phyloP scores from a whole-genome alignment of 2,329 filamentous ascomycete genomes.

The Gnomoniopsis sp. region DNA sequence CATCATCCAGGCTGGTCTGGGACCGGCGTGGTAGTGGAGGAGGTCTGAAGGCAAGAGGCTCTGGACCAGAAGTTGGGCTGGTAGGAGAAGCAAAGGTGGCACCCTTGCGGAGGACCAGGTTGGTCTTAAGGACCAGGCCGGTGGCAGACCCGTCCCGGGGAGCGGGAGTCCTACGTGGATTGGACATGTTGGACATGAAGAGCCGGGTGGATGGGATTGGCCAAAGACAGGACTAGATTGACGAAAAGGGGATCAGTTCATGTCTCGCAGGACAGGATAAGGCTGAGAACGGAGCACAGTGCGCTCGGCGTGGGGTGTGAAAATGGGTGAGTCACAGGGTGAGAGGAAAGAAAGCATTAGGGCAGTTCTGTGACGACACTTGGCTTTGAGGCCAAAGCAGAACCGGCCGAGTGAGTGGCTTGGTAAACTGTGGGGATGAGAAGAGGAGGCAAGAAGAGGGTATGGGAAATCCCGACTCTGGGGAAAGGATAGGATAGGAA shows the following conservation, averaged over 20 bases:
- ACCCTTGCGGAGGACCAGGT: constrained; percentile 64
- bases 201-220: constrained; percentile 20
- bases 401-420: constrained; percentile 12
- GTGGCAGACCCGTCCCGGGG: constrained; percentile 37
- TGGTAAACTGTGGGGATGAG: constrained; percentile 2
- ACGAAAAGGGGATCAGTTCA: constrained; percentile 15
- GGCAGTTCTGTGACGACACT: constrained; percentile 15
- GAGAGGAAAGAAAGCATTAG: neutral
- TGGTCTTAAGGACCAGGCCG: constrained; percentile 49
- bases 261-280: constrained; percentile 19
- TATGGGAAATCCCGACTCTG: neutral
- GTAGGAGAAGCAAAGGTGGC: constrained; percentile 61
- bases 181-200: constrained; percentile 35
- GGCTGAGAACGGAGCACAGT: constrained; percentile 7
- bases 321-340: constrained; percentile 15
- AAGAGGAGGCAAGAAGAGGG: constrained; percentile 2
- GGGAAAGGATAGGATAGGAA: neutral
- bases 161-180: constrained; percentile 39
- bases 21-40: constrained; percentile 61
- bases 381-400: constrained; percentile 15
- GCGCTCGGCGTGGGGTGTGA: neutral
- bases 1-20: constrained; percentile 68
- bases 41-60: constrained; percentile 41
- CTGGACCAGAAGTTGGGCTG: constrained; percentile 29
- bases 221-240: constrained; percentile 13